phyloP scores from a whole-genome alignment of 331 rosid genomes.

The Malus hybrid region DNA sequence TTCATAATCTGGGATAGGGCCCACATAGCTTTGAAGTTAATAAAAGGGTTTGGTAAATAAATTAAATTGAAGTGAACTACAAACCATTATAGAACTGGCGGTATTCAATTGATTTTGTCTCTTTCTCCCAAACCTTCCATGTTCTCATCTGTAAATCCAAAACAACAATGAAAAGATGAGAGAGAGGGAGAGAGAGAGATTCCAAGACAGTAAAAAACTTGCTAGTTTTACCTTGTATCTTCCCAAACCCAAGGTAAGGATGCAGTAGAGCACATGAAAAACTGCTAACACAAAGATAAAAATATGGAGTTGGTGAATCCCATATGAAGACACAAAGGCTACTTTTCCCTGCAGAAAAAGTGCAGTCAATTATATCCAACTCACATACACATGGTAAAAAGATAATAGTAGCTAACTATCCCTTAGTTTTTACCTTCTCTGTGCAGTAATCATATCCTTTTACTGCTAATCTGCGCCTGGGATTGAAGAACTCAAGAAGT shows the following conservation, averaged over 20 bases:
- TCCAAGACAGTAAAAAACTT: neutral
- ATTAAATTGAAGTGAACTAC: neutral
- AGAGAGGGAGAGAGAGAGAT: neutral
- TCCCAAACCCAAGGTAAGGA: conserved; percentile 55
- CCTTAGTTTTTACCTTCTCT: conserved; percentile 15
- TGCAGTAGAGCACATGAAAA: conserved; percentile 67
- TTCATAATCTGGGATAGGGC: neutral
- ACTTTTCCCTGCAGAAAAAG: conserved; percentile 50
- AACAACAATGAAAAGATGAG: neutral
- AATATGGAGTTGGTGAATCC: conserved; percentile 80
- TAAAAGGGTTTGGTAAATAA: neutral
- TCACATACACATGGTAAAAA: neutral
- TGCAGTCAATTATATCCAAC: neutral
- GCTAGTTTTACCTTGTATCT: conserved; percentile 48
- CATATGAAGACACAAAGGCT: conserved; percentile 76
- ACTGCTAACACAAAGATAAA: conserved; percentile 74
- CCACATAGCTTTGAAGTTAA: neutral
- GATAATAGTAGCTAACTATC: neutral
- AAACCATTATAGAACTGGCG: conserved; percentile 36
- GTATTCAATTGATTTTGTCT: conserved; percentile 44
- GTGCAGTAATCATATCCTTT: conserved; percentile 49
- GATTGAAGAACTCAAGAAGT: conserved; percentile 30
- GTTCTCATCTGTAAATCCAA: conserved; percentile 43
- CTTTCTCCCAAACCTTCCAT: conserved; percentile 68
- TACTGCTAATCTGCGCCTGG: conserved; percentile 55